Conservation (phyloP, 257 asterid species). For the Ilex asprella region DNA sequence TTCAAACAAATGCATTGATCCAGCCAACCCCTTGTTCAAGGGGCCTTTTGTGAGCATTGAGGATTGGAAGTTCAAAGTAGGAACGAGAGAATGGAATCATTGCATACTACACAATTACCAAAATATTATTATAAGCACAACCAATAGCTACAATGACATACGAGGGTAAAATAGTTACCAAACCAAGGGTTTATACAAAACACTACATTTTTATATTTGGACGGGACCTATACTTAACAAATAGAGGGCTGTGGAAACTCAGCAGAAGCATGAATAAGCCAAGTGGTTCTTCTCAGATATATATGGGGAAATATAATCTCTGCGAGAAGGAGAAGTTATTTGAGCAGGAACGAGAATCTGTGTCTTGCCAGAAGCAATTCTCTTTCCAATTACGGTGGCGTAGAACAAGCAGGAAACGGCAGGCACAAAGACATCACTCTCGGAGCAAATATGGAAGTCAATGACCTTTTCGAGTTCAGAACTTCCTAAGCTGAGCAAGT, state of each 20-base stretch:
- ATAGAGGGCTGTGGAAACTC: not conserved
- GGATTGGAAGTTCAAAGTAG: no score
- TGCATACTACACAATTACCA: no score
- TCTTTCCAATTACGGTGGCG: conserved; percentile 36
- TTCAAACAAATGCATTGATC: no score
- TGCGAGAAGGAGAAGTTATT: conserved; percentile 18
- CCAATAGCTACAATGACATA: no score
- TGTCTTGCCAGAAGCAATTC: conserved; percentile 50
- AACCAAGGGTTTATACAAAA: no score
- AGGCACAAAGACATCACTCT: conserved; percentile 45
- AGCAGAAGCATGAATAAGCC: conserved; percentile 56
- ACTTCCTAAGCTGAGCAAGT: conserved; percentile 10
- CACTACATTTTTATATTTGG: no score
- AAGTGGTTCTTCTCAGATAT: conserved; percentile 35
- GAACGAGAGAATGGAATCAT: no score
- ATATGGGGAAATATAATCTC: conserved; percentile 24
- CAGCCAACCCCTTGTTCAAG: no score
- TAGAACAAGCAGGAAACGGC: conserved; percentile 32
- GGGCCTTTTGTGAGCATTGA: no score
- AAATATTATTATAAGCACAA: no score
- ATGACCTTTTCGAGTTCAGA: conserved; percentile 30
- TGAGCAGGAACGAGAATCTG: conserved; percentile 31
- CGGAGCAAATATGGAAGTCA: conserved; percentile 36
- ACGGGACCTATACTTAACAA: no score
- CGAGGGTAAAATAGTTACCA: no score